These are phyloP conservation scores for Erigeron canadensis DNA, from an alignment of 129 eudicot species.

Conservation along the genomic window DNA sequence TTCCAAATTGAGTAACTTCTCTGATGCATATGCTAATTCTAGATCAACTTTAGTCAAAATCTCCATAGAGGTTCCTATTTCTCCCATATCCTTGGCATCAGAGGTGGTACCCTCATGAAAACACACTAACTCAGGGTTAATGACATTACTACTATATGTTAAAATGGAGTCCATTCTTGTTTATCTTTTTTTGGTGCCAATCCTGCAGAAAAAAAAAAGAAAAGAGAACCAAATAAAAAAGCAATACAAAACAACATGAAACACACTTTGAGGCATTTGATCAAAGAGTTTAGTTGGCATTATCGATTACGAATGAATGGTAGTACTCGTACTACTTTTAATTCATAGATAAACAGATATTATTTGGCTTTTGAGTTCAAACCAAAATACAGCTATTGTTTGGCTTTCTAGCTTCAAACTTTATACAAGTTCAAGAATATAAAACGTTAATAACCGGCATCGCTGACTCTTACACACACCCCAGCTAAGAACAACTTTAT, in stretches of 20 bases:
- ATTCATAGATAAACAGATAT: background rate
- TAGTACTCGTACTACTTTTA: background rate
- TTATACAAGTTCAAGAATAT: too few species aligned
- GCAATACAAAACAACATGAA: conserved; percentile 11
- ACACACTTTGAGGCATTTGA: background rate
- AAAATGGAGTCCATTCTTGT: conserved; percentile 30
- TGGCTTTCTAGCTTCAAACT: background rate
- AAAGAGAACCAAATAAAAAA: background rate
- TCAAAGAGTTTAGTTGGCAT: background rate
- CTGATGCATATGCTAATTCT: conserved; percentile 65
- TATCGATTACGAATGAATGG: background rate
- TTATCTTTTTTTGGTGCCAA: background rate
- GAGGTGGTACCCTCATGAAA: conserved; percentile 38
- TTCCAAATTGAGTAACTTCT: conserved; percentile 75
- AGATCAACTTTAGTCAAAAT: conserved; percentile 54
- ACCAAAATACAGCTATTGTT: background rate
- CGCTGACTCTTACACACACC: background rate
- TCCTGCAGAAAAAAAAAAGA: conserved; percentile 17
- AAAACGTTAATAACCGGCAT: background rate
- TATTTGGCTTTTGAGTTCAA: conserved; percentile 5
- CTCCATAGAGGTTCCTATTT: conserved; percentile 50
- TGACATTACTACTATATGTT: conserved; percentile 30
- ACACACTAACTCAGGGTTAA: conserved; percentile 36
- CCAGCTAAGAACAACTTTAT: background rate
- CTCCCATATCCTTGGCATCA: conserved; percentile 51